These are phyloP conservation scores for Melastoma candidum DNA, from an alignment of 441 rosid species.

Conservation along the genomic window DNA sequence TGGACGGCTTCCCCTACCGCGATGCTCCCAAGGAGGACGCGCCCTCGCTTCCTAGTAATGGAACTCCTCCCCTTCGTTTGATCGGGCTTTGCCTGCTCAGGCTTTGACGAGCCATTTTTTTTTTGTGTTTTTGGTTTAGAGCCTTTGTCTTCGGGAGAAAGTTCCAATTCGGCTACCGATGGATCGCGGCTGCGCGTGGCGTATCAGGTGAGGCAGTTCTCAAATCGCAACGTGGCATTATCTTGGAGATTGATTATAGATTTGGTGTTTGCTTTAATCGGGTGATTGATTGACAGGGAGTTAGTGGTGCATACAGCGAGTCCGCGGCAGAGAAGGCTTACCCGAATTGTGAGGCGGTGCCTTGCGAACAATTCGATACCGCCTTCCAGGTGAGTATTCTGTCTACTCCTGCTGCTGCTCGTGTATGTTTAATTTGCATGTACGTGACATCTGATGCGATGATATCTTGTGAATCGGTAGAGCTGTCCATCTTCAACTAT, in stretches of 20 bases:
- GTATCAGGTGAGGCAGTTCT: constrained; percentile 46
- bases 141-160: constrained; percentile 63
- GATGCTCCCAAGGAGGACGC: too few species aligned
- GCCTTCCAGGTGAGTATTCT: constrained; percentile 57
- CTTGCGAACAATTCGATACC: constrained; percentile 83
- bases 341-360: constrained; percentile 87
- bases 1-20: too few species aligned
- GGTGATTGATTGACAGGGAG: constrained; percentile 38
- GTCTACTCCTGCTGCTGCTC: not conserved
- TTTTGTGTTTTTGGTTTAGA: constrained; percentile 22
- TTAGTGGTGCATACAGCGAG: constrained; percentile 84
- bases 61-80: too few species aligned
- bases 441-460: too few species aligned
- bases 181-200: constrained; percentile 87
- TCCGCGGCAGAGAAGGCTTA: constrained; percentile 91
- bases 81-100: too few species aligned
- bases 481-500: too few species aligned
- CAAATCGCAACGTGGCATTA: too few species aligned
- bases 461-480: too few species aligned
- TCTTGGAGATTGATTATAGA: not conserved
- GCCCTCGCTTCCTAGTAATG: too few species aligned
- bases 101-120: not conserved
- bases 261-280: not conserved
- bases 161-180: constrained; percentile 32
- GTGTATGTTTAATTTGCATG: not conserved